Percentiles rank a stretch among this genome's conserved stretches.
phyloP scores from a whole-genome alignment of 1,284 basidiomycete genomes.

The Marasmius tenuissimus region DNA sequence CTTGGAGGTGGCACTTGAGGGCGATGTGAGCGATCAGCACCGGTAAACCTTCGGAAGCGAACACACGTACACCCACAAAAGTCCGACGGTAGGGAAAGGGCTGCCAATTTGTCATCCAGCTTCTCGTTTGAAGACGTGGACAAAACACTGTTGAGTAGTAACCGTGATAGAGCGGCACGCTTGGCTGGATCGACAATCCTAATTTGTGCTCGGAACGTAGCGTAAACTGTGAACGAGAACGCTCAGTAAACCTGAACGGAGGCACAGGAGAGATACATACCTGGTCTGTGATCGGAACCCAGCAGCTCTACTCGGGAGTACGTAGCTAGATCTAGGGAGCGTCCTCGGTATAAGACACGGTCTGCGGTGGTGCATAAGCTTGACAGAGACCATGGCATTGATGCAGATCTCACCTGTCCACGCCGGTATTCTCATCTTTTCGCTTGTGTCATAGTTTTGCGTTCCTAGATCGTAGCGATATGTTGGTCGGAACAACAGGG shows the following conservation, averaged over 20 bases:
- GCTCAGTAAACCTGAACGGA: neutral
- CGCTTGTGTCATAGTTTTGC: constrained; percentile 91
- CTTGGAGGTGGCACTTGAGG: constrained; percentile 74
- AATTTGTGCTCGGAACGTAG: constrained; percentile 76
- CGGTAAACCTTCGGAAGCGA: neutral
- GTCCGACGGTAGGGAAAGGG: constrained; percentile 39
- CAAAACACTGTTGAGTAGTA: constrained; percentile 65
- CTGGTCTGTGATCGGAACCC: constrained; percentile 93
- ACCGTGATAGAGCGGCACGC: constrained; percentile 66
- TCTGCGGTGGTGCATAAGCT: constrained; percentile 47
- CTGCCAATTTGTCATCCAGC: constrained; percentile 70
- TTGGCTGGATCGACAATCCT: constrained; percentile 79
- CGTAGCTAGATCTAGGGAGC: constrained; percentile 59
- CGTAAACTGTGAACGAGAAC: constrained; percentile 63
- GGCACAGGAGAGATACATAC: constrained; percentile 34
- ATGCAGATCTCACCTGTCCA: constrained; percentile 80
- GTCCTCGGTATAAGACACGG: constrained; percentile 86
- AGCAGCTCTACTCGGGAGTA: constrained; percentile 81
- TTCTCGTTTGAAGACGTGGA: constrained; percentile 62
- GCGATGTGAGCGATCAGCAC: neutral
- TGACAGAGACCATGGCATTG: neutral
- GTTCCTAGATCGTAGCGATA: constrained; percentile 86
- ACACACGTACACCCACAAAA: constrained; percentile 29
- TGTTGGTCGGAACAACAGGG: constrained; percentile 85
- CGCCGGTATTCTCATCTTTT: constrained; percentile 95